Percentiles rank a stretch among this genome's conserved stretches.
Conservation (phyloP, 1,139 yeast genomes). For the Groenewaldozyma sp. region DNA sequence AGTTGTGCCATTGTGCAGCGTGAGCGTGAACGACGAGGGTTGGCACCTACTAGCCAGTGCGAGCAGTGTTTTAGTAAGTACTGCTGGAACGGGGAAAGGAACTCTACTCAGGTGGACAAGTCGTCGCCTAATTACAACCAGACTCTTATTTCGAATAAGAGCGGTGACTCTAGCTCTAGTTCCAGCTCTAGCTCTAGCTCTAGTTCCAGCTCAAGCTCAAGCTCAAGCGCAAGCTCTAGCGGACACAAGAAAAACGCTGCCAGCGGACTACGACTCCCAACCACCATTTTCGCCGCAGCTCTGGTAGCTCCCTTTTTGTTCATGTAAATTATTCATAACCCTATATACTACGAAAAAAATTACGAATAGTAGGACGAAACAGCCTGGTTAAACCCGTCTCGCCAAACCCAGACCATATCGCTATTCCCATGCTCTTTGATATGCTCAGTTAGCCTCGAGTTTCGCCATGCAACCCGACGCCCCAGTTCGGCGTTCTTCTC, state of each 20-base stretch:
- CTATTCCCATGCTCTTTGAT: constrained; percentile 45
- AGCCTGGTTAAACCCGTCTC: constrained; percentile 70
- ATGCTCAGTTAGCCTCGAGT: constrained; percentile 50
- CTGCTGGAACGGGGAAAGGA: constrained; percentile 71
- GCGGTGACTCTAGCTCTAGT: too few species aligned
- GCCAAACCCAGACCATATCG: constrained; percentile 72
- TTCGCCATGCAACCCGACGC: constrained; percentile 59
- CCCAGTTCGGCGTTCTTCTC: constrained; percentile 65
- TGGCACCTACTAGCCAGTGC: constrained; percentile 62
- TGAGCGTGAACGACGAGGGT: constrained; percentile 56
- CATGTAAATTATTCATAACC: neutral
- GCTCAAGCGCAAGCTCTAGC: neutral
- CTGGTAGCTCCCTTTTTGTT: neutral
- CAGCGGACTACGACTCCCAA: too few species aligned
- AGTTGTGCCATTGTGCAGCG: constrained; percentile 87
- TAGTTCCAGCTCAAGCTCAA: neutral
- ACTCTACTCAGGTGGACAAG: constrained; percentile 10
- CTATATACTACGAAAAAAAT: too few species aligned
- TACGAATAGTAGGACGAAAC: constrained; percentile 20
- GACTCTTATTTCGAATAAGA: too few species aligned
- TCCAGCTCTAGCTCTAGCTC: too few species aligned
- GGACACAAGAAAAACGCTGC: constrained; percentile 4
- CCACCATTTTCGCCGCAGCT: too few species aligned
- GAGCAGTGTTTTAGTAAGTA: constrained; percentile 60
- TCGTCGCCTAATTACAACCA: too few species aligned